These are phyloP conservation scores for Abortiporus biennis DNA, from an alignment of 1,284 basidiomycete genomes.

Conservation along the genomic window DNA sequence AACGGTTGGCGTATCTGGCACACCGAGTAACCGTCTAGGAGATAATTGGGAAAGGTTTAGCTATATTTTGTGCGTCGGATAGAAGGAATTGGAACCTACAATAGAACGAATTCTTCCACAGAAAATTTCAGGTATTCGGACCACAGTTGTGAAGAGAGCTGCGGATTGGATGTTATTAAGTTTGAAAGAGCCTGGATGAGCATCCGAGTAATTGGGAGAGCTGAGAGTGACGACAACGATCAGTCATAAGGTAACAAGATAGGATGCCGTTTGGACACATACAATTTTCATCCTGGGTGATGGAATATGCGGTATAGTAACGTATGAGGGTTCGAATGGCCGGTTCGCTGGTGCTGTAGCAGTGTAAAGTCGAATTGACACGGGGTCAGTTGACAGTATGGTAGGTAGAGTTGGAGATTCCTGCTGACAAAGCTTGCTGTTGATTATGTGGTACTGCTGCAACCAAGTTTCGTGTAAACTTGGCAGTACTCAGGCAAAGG, in stretches of 20 bases:
- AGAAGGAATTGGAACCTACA: constrained; percentile 36
- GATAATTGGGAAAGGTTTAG: constrained; percentile 7
- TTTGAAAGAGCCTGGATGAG: constrained; percentile 71
- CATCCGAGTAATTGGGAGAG: constrained; percentile 48
- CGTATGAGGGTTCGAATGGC: constrained; percentile 54
- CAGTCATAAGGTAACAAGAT: constrained; percentile 6
- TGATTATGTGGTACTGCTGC: constrained; percentile 66
- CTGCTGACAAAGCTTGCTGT: constrained; percentile 54
- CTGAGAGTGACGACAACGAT: constrained; percentile 34
- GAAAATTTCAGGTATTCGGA: constrained; percentile 55
- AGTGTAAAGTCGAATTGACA: constrained; percentile 3
- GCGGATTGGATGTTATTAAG: constrained; percentile 63
- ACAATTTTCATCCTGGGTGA: constrained; percentile 50
- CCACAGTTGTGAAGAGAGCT: constrained; percentile 53
- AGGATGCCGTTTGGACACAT: constrained; percentile 16
- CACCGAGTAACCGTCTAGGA: constrained; percentile 66
- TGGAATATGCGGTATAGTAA: constrained; percentile 65
- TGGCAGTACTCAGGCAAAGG: constrained; percentile 48
- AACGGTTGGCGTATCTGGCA: constrained; percentile 57
- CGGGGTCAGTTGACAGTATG: neutral
- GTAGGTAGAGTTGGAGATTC: constrained; percentile 5
- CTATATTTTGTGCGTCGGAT: constrained; percentile 1
- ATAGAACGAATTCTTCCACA: constrained; percentile 68
- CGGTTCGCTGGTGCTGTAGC: constrained; percentile 53
- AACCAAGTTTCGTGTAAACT: constrained; percentile 73